Conservation (phyloP, 768 basidiomycete genomes). For the Pleurotus cornucopiae region DNA sequence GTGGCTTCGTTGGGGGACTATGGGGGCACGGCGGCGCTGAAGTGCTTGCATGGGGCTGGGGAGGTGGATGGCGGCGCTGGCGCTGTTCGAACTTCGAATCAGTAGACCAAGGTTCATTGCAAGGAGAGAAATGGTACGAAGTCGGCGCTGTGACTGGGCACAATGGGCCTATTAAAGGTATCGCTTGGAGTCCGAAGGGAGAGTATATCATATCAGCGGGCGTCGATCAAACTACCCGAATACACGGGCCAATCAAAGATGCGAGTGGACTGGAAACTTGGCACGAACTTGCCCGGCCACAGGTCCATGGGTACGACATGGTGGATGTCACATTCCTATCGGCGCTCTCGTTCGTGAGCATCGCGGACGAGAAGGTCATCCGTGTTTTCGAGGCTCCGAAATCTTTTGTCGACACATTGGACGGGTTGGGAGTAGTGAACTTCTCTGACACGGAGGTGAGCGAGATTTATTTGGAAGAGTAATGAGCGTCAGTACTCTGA, state of each 20-base stretch:
- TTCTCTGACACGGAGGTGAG: conserved; percentile 50
- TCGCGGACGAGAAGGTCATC: conserved; percentile 94
- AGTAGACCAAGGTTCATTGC: conserved; percentile 14
- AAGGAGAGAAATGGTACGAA: conserved; percentile 64
- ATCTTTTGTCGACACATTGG: conserved; percentile 67
- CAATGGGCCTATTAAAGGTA: conserved; percentile 68
- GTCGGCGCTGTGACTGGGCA: conserved; percentile 84
- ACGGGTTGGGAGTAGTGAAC: conserved; percentile 42
- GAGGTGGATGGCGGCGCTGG: conserved; percentile 93
- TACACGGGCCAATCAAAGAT: conserved; percentile 56
- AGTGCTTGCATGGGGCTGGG: conserved; percentile 88
- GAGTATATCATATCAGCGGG: conserved; percentile 84
- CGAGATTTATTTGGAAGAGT: not conserved
- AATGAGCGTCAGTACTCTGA: conserved; percentile 5
- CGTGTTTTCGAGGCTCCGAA: conserved; percentile 90
- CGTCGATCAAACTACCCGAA: conserved; percentile 90
- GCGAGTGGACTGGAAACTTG: conserved; percentile 31
- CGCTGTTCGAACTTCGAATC: conserved; percentile 24
- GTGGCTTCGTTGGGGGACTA: conserved; percentile 89
- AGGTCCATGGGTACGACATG: conserved; percentile 95
- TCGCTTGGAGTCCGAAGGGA: conserved; percentile 85
- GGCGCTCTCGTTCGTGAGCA: conserved; percentile 77
- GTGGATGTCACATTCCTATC: conserved; percentile 74
- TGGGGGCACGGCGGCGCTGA: conserved; percentile 68
- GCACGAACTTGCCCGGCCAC: conserved; percentile 90